Evolutionary conservation across 305 asterid species (phyloP).

Genomic region (Fraxinus angustifolia): DNA sequence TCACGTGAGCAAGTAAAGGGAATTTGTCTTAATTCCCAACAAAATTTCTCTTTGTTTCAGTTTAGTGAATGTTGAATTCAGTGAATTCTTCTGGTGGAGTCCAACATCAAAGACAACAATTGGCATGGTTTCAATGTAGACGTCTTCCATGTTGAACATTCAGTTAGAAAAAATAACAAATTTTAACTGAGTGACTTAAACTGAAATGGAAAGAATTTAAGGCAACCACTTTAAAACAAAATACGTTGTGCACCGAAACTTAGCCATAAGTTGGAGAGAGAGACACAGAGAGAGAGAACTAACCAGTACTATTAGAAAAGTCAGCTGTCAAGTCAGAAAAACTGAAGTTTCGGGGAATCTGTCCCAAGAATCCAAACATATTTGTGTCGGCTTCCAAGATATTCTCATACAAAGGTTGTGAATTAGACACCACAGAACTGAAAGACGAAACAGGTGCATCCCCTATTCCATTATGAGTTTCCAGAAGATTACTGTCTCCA

Average conservation of each 20-base stretch:
- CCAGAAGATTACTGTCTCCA: constrained; percentile 21
- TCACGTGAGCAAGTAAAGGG: background rate
- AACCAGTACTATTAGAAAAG: constrained; percentile 34
- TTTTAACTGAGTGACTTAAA: background rate
- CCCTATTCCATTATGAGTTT: constrained; percentile 26
- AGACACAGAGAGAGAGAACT: background rate
- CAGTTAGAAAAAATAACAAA: background rate
- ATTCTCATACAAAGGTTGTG: constrained; percentile 30
- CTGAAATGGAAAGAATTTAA: background rate
- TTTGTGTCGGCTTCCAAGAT: constrained; percentile 28
- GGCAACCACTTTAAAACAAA: background rate
- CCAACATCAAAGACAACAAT: background rate
- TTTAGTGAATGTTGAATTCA: background rate
- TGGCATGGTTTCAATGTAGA: background rate
- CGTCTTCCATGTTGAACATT: background rate
- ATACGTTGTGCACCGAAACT: background rate
- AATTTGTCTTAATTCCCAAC: background rate
- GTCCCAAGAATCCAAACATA: constrained; percentile 35
- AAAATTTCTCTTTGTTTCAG: background rate
- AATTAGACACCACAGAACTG: constrained; percentile 26
- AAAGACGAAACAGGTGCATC: constrained; percentile 28
- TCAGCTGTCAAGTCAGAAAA: constrained; percentile 38
- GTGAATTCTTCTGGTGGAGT: background rate
- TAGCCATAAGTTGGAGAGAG: background rate
- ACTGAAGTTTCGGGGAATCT: constrained; percentile 30